Percentiles rank a stretch among this genome's conserved stretches.
Conservation (phyloP, 108 stramenopile species). For the Pseudonitzschia delicatissima region DNA sequence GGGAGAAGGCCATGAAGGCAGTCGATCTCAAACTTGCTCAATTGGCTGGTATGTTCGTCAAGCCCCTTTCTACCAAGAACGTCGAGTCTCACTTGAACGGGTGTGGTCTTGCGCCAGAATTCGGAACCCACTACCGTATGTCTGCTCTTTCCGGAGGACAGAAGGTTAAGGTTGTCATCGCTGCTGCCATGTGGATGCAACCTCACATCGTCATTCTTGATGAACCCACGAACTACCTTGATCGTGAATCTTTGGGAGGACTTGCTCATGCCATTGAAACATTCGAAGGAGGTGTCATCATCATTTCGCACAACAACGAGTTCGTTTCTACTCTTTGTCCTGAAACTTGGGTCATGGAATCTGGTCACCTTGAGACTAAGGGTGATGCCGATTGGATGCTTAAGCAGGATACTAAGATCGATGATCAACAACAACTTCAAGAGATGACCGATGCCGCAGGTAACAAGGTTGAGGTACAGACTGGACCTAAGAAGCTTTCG, state of each 20-base stretch:
- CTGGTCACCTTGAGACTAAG: constrained; percentile 95
- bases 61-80: constrained; percentile 95
- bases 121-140: constrained; percentile 99
- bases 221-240: constrained; percentile 99
- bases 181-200: constrained; percentile 99
- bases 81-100: constrained; percentile 98
- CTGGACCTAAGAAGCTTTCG: constrained; percentile 94
- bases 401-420: constrained; percentile 93
- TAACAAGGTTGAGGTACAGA: constrained; percentile 94
- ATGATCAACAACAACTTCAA: constrained; percentile 81
- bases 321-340: constrained; percentile 95
- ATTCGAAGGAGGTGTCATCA: constrained; percentile 98
- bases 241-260: constrained; percentile 96
- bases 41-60: constrained; percentile 88
- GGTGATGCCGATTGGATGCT: constrained; percentile 99
- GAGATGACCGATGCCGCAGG: constrained; percentile 98
- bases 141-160: constrained; percentile 97
- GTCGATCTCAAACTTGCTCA: constrained; percentile 98
- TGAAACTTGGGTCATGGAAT: constrained; percentile 99
- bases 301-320: constrained; percentile 99
- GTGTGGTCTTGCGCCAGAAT: constrained; percentile 95
- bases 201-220: constrained; percentile 98
- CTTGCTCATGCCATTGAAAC: constrained; percentile 96
- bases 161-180: constrained; percentile 99
- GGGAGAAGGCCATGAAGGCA: constrained; percentile 98